phyloP scores from a whole-genome alignment of 306 rosid species.

The Cucurbita ficifolia region DNA sequence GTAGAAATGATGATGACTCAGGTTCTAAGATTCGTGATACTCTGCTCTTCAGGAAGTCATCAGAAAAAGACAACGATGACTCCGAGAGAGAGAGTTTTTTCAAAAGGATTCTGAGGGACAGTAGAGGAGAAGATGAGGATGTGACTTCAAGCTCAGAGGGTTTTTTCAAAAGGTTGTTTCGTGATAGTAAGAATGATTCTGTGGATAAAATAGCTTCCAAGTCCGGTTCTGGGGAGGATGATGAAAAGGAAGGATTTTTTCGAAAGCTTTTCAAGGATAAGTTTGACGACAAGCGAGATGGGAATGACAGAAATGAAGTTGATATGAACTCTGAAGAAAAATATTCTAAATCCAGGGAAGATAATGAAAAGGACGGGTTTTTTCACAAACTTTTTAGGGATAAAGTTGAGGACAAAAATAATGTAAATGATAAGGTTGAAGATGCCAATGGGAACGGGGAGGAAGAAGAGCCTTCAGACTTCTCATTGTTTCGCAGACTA shows the following conservation, averaged over 20 bases:
- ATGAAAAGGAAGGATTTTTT: conserved; percentile 76
- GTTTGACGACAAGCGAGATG: conserved; percentile 66
- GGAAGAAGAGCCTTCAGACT: conserved; percentile 70
- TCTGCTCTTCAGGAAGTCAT: conserved; percentile 54
- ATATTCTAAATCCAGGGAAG: conserved; percentile 43
- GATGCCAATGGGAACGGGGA: conserved; percentile 54
- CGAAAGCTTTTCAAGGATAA: conserved; percentile 66
- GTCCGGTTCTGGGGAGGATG: conserved; percentile 34
- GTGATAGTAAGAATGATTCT: conserved; percentile 63
- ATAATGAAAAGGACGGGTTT: conserved; percentile 84
- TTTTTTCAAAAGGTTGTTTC: conserved; percentile 74
- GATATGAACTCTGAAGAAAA: conserved; percentile 41
- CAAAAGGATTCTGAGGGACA: conserved; percentile 62
- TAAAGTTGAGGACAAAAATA: conserved; percentile 68
- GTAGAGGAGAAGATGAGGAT: conserved; percentile 73
- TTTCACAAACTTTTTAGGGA: conserved; percentile 60
- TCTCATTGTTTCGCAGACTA: conserved; percentile 58
- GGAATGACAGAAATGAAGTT: conserved; percentile 57
- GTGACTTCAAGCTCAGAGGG: conserved; percentile 66
- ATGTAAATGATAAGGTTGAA: conserved; percentile 43
- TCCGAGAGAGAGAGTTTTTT: conserved; percentile 81
- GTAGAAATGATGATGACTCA: conserved; percentile 64
- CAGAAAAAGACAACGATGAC: conserved; percentile 61
- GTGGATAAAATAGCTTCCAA: conserved; percentile 39
- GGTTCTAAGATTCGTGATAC: conserved; percentile 63